Evolutionary conservation across 2,329 filamentous ascomycete species (phyloP).

Genomic region (Botrytis fragariae): DNA sequence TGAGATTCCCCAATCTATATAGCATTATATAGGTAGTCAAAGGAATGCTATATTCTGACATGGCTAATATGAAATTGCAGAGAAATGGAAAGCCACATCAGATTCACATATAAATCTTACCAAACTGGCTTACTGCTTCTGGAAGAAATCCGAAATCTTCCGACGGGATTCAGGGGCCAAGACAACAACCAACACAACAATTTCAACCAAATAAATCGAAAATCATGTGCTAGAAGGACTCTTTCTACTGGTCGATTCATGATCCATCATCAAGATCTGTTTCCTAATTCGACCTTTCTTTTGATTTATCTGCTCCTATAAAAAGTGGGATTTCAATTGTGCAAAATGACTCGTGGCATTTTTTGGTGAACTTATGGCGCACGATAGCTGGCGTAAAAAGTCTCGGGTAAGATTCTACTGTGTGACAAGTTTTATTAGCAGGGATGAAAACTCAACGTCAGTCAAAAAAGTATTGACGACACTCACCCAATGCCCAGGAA

Average conservation of each 20-base stretch:
- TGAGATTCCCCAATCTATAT: background rate
- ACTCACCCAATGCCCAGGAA: background rate
- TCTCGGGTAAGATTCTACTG: constrained; percentile 1
- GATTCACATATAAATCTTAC: background rate
- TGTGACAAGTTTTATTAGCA: background rate
- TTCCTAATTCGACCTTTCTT: background rate
- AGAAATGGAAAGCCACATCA: background rate
- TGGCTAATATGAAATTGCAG: background rate
- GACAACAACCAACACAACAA: background rate
- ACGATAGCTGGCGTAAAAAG: background rate
- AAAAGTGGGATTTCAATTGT: constrained; percentile 8
- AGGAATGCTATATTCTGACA: background rate
- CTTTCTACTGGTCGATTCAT: background rate
- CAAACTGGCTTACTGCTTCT: background rate
- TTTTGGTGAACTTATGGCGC: background rate
- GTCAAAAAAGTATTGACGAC: background rate
- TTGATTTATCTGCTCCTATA: background rate
- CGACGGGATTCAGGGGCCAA: background rate
- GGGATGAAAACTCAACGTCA: constrained; percentile 3
- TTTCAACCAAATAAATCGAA: background rate
- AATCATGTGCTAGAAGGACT: background rate
- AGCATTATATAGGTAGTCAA: background rate
- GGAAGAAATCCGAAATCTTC: constrained; percentile 10
- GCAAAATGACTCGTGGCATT: constrained; percentile 17
- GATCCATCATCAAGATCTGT: background rate